Evolutionary conservation across 768 basidiomycete species (phyloP), one percentile per base, ranked within the genome.

Genomic region (Mycena polygramma): DNA sequence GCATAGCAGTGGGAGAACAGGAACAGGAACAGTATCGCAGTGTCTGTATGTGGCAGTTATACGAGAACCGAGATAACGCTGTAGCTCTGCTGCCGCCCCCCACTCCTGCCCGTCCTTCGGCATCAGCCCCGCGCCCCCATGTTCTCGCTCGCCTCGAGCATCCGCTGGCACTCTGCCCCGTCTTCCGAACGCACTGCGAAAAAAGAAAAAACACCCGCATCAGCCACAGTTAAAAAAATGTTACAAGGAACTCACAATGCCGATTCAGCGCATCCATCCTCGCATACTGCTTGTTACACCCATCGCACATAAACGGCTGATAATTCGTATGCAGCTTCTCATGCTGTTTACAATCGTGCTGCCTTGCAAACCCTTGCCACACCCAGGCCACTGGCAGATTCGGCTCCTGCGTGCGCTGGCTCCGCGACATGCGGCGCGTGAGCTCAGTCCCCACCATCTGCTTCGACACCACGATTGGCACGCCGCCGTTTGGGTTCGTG

Each of bases 331-430:
- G 97, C 49, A 99, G 85, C 73, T 96, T 93, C 80, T 98, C 97
- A 75, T 99, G 97, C 4, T 96, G 89, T 78, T 97, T 98, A 82
- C 97, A 98, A 79, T 99, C 97, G 76, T 98, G 97, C 79, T 97
- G 95, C 65, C 96, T 82, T 35, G 94, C 96, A 71, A 98, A 97
- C 96, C 95, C 81, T 98, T 97, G 35, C 91, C 92, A 77, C 96
- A 98, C 26, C 95, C 96, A 1, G 95, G 94, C 91, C 95, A 97
- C 75, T 94, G 92, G 83, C 94, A 95, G 39, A 88, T 80, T 91
- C 52, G 96, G 96, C 60, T 95, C 93, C 77, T 94, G 94, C 76
- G 95, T 97, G 74, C 96, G 85, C 66, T 96, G 84, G 73, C 90
- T 91, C 76, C 93, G 90, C 73, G 92, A 94, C 4, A 96, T 96